These are phyloP conservation scores for Podospora pseudopauciseta DNA, from an alignment of 495 filamentous ascomycete genomes.

Conservation along the genomic window DNA sequence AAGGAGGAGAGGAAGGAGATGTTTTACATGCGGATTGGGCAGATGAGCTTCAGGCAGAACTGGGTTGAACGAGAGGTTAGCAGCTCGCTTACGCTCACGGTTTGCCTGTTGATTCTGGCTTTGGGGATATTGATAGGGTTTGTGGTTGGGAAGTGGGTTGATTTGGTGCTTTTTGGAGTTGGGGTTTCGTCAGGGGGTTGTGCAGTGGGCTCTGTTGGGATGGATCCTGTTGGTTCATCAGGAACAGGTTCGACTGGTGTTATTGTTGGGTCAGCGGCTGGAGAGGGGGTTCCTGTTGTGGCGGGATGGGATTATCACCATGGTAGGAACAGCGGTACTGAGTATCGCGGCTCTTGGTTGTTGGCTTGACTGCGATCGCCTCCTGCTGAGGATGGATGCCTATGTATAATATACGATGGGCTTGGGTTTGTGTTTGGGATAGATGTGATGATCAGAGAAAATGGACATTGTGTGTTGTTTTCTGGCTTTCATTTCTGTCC, in stretches of 20 bases:
- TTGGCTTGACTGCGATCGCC: neutral
- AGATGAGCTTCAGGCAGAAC: slow-evolving; percentile 21
- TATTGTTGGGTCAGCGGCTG: neutral
- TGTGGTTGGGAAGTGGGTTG: neutral
- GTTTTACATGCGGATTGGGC: slow-evolving; percentile 29
- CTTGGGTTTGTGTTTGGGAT: neutral
- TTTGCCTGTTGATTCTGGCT: slow-evolving; percentile 7
- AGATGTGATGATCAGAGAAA: neutral
- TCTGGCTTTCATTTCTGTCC: neutral
- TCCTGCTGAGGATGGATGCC: neutral
- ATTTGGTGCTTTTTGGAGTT: neutral
- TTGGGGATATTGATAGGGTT: slow-evolving; percentile 20
- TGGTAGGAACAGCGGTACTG: neutral
- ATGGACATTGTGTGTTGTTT: neutral
- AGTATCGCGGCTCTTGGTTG: neutral
- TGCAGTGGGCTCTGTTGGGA: neutral
- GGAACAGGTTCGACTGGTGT: neutral
- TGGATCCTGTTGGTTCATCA: neutral
- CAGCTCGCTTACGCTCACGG: slow-evolving; percentile 20
- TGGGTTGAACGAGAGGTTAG: slow-evolving; percentile 28
- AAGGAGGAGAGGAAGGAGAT: slow-evolving; percentile 15
- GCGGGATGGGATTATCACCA: neutral
- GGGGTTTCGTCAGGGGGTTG: neutral
- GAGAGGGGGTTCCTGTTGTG: neutral
- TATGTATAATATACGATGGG: neutral